phyloP scores from a whole-genome alignment of 2,329 filamentous ascomycete species.

The Lasiodiplodia hormozganensis region DNA sequence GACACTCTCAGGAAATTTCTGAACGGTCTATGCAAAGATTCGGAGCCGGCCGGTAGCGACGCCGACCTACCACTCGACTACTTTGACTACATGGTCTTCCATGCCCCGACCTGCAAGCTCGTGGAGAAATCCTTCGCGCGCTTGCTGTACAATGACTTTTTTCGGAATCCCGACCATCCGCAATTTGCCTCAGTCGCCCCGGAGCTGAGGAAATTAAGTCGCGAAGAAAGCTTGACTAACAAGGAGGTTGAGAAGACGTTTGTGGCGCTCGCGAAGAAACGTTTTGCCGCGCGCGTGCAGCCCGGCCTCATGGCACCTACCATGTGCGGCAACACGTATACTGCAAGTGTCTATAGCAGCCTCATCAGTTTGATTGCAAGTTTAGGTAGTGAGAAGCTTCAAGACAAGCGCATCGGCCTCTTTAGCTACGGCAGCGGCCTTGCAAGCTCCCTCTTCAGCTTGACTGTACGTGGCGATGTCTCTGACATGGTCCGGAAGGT shows the following conservation, averaged over 20 bases:
- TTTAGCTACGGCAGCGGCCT: slow-evolving; percentile 62
- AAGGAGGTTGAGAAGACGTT: slow-evolving; percentile 62
- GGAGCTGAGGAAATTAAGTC: slow-evolving; percentile 42
- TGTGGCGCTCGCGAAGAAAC: slow-evolving; percentile 59
- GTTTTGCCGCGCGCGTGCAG: slow-evolving; percentile 57
- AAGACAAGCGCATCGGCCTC: slow-evolving; percentile 59
- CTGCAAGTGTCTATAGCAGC: slow-evolving; percentile 58
- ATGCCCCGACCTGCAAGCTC: slow-evolving; percentile 62
- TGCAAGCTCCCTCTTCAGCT: slow-evolving; percentile 36
- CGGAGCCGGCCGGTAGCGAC: too few relatives aligned
- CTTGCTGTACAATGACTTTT: slow-evolving; percentile 60
- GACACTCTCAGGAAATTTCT: slow-evolving; percentile 41
- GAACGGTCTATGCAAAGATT: too few relatives aligned
- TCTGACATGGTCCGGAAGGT: neutral
- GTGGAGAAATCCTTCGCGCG: slow-evolving; percentile 61
- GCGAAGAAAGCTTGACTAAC: slow-evolving; percentile 46
- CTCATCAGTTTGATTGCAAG: slow-evolving; percentile 57
- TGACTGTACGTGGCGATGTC: neutral
- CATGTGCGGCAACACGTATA: slow-evolving; percentile 64
- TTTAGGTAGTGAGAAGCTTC: slow-evolving; percentile 50
- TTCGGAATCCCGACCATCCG: slow-evolving; percentile 54
- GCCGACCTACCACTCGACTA: slow-evolving; percentile 52
- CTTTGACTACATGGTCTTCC: slow-evolving; percentile 63
- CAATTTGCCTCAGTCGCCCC: slow-evolving; percentile 58
- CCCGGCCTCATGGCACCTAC: slow-evolving; percentile 58